Evolutionary conservation across 2,329 filamentous ascomycete species (phyloP).

Genomic region (Leptosphaerulina australis): DNA sequence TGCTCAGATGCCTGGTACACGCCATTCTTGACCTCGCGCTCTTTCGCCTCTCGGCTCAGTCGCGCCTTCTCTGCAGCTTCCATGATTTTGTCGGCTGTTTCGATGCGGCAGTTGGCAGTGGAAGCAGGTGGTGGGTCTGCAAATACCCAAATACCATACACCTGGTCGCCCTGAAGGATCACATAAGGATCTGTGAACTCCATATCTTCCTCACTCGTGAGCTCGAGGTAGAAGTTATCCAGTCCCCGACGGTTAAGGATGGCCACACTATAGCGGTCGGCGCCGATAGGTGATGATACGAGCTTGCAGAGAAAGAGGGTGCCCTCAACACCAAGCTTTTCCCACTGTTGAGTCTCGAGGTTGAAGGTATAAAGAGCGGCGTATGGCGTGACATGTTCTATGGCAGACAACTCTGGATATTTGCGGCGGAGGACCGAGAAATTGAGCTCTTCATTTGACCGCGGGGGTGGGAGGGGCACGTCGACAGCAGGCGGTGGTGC

Average conservation of each 20-base stretch:
- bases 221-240: conserved; percentile 55
- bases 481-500: conserved; percentile 47
- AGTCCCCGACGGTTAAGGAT: conserved; percentile 57
- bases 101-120: conserved; percentile 58
- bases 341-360: conserved; percentile 71
- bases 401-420: conserved; percentile 72
- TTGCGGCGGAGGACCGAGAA: conserved; percentile 82
- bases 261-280: conserved; percentile 52
- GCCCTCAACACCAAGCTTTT: conserved; percentile 84
- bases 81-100: conserved; percentile 61
- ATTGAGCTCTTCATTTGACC: conserved; percentile 86
- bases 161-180: conserved; percentile 58
- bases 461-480: conserved; percentile 55
- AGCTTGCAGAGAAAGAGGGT: conserved; percentile 84
- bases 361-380: conserved; percentile 85
- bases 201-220: conserved; percentile 52
- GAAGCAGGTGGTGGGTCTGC: conserved; percentile 63
- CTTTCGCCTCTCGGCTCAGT: conserved; percentile 52
- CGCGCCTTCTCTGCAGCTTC: conserved; percentile 61
- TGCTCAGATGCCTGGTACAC: conserved; percentile 33
- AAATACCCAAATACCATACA: conserved; percentile 70
- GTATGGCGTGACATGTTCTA: conserved; percentile 82
- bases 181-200: conserved; percentile 63
- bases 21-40: conserved; percentile 30
- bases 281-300: conserved; percentile 42